Evolutionary conservation across 2,329 filamentous ascomycete genomes (phyloP), one percentile per base, ranked within the genome.

Genomic region (Claviceps quebecensis): DNA sequence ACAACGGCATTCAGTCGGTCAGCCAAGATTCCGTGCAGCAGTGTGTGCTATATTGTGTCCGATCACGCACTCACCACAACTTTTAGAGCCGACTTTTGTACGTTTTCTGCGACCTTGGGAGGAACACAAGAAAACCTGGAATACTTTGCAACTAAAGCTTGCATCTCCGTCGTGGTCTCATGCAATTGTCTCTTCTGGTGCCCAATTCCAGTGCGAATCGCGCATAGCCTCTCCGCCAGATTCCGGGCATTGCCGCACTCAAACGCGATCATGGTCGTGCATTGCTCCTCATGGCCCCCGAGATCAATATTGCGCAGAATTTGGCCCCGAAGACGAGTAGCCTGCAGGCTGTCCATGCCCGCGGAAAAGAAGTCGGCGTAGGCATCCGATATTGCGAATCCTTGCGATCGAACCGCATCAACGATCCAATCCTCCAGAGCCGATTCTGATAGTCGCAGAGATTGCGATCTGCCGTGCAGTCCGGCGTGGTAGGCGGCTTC

Each of bases 261-360:
- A 52, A 79, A 83, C 0, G 80, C 72, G 1, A 82, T 66, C 51
- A 80, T 83, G 46, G 75, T 72, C 0, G 71, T 69, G 17, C 45
- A 47, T n/a, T 47, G 9, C 2, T 81, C 61, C 29, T 66, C 63
- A 9, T 69, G 63, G 0, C 69, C 70, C 5, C 69, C 67, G 7
- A 77, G 56, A 38, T 78, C 69, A 2, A 83, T 59, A 0, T 72
- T 67, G 45, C 71, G 72, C 34, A 76, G 61, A 23, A 84, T 72
- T 7, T 67, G 63, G 11, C 69, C 69, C 52, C 79, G 70, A 49
- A 80, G 71, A 49, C 73, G 71, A 17, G 79, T 77, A 0, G 77
- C 74, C 56, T 79, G 74, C 40, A 83, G 60, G 26, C 73, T 78
- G 61, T 83, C 80, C 2, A 82, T 65, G 0, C 79, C 79, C 4